Base-by-base conservation (phyloP, 2,329 filamentous ascomycete genomes). In the Bipolaris bicolor region DNA sequence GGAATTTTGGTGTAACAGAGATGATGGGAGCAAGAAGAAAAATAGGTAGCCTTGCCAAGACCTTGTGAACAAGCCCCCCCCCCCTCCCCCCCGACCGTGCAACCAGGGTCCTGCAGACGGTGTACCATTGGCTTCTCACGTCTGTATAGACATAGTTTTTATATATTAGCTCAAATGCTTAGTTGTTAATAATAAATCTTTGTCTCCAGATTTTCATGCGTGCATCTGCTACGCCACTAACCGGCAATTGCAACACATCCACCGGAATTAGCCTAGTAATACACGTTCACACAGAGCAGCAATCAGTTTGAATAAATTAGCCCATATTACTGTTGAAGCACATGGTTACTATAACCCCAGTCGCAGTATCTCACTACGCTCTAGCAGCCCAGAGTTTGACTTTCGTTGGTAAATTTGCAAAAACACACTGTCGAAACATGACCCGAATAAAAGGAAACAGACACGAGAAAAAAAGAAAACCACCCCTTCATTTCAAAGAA, bases 301-400 rank as follows among this genome's bases (percentile, higher is more conserved):
- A 44, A 52, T 20, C 26, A 50, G 15, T 51, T 60, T 43, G 45
- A 51, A 61, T 47, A 31, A 49, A 54, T 63, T 70, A 51, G 61
- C 68, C 57, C 63, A 69, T 63, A 68, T 69, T 68, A 61, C 46
- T 52, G 49, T 60, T 52, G 48, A 62, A 62, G 55, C 57, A 53
- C 43, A 57, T 49, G 48, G 56, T 44, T 22, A 57, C 51, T 36
- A 37, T 45, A 48, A 58, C 11, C 43, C 49, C 41, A 51, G 59
- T 58, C 58, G 50, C 56, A 52, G 24, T 56, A 45, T 52, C 47
- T 46, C 36, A 51, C 37, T 41, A 46, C 39, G 29, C 48, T 45
- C 44, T 41, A 24, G 49, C 43, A 39, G 36, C 18, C 50, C 34
- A 43, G 48, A 61, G 43, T 47, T 54, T 49, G 29, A 15, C 16